Conservation (phyloP, 805 yeast genomes). For the Hanseniaspora occidentalis region DNA sequence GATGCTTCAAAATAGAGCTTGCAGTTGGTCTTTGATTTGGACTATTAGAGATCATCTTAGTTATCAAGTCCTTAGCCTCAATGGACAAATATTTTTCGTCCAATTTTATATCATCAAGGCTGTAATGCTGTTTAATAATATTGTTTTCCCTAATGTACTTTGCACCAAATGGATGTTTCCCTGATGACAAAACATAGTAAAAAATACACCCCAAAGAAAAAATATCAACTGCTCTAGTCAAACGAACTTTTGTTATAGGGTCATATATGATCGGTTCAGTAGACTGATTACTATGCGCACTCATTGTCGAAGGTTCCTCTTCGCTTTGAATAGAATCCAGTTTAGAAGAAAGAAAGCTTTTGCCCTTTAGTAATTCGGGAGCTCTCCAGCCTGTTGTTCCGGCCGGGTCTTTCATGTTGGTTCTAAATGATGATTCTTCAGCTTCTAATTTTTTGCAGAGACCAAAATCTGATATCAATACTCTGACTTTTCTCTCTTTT, state of each 20-base stretch:
- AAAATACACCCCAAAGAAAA: conserved; percentile 93
- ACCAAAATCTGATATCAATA: conserved; percentile 91
- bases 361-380: conserved; percentile 53
- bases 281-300: conserved; percentile 11
- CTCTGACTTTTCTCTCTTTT: conserved; percentile 36
- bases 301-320: conserved; percentile 15
- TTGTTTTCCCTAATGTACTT: conserved; percentile 79
- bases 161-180: conserved; percentile 93
- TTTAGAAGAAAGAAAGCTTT: conserved; percentile 25
- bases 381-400: conserved; percentile 99
- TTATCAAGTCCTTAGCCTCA: conserved; percentile 65
- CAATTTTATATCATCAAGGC: conserved; percentile 30
- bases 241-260: conserved; percentile 37
- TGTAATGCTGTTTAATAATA: conserved; percentile 54
- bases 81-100: conserved; percentile 19
- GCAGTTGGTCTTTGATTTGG: conserved; percentile 69
- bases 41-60: conserved; percentile 55
- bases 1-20: conserved; percentile 57
- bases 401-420: conserved; percentile 85
- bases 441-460: conserved; percentile 82
- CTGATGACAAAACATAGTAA: conserved; percentile 70
- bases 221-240: conserved; percentile 84
- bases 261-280: conserved; percentile 28
- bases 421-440: conserved; percentile 87
- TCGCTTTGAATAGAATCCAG: conserved; percentile 7